Evolutionary conservation across 495 filamentous ascomycete genomes (phyloP).

Genomic region (Xylaria sp.): DNA sequence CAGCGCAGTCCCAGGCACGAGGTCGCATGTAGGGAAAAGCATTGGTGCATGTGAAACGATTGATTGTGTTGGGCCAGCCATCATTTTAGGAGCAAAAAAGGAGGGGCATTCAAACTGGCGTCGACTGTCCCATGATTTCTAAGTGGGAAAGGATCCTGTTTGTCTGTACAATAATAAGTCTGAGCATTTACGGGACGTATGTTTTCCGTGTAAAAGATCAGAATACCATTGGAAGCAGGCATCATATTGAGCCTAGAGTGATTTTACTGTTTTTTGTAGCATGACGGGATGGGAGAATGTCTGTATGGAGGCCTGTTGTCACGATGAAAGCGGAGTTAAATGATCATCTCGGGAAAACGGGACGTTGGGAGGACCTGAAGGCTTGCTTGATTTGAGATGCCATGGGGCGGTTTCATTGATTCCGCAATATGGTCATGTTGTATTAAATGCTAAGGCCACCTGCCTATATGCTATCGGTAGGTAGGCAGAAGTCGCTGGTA

Average conservation of each 20-base stretch:
- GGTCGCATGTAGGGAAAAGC: slow-evolving; percentile 25
- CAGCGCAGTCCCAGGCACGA: slow-evolving; percentile 21
- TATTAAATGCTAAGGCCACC: background rate
- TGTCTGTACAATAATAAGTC: slow-evolving; percentile 40
- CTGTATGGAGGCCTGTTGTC: background rate
- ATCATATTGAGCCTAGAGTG: slow-evolving; percentile 4
- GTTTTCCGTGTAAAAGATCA: slow-evolving; percentile 25
- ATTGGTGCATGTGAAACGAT: slow-evolving; percentile 26
- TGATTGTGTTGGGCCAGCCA: slow-evolving; percentile 25
- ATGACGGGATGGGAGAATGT: too few species aligned
- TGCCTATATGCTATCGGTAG: background rate
- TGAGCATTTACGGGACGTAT: slow-evolving; percentile 40
- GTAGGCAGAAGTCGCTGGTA: background rate
- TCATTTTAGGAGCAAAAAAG: slow-evolving; percentile 30
- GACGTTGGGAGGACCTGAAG: background rate
- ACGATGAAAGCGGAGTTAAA: background rate
- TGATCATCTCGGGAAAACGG: background rate
- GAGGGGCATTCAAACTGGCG: slow-evolving; percentile 36
- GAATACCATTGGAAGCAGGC: slow-evolving; percentile 19
- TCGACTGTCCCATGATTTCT: slow-evolving; percentile 33
- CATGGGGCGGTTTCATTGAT: background rate
- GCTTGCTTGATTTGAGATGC: background rate
- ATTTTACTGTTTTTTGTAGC: background rate
- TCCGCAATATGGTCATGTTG: background rate
- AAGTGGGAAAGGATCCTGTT: slow-evolving; percentile 32